These are phyloP conservation scores for Metschnikowia colocasiae DNA, from an alignment of 805 yeast species.

Conservation along the genomic window DNA sequence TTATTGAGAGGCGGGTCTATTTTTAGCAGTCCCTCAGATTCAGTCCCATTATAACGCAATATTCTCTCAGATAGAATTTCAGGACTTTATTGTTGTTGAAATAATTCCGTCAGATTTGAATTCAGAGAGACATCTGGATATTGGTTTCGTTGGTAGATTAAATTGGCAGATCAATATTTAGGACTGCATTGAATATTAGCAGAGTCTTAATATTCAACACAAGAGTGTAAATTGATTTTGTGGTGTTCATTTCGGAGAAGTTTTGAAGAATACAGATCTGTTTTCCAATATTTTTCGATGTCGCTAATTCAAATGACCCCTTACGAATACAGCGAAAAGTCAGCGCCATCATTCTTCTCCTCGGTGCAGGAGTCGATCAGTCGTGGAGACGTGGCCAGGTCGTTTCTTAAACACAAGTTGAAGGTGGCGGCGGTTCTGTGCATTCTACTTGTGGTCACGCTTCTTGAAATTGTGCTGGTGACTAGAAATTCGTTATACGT, in stretches of 20 bases:
- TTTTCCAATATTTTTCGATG: conserved; percentile 1
- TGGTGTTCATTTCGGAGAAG: no score
- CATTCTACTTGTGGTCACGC: conserved; percentile 9
- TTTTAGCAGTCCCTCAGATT: background rate
- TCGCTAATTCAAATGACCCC: conserved; percentile 20
- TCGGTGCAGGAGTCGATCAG: conserved; percentile 4
- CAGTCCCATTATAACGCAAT: no score
- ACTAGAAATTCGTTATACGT: conserved; percentile 21
- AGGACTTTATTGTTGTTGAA: no score
- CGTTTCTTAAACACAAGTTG: conserved; percentile 14
- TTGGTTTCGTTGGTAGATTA: no score
- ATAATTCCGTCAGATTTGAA: no score
- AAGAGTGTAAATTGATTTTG: no score
- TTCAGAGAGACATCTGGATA: no score
- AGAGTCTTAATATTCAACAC: no score
- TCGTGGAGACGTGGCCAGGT: conserved; percentile 5
- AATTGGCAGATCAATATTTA: no score
- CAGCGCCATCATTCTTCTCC: conserved; percentile 5
- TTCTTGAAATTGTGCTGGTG: conserved; percentile 17
- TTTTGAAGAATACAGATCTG: background rate
- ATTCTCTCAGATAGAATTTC: no score
- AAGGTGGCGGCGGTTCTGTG: conserved; percentile 10
- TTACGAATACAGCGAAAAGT: conserved; percentile 18
- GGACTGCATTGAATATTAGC: no score
- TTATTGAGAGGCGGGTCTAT: background rate